A percentile compares a stretch with the other conserved stretches of the same genome.
These are phyloP conservation scores for Rhododendron ferrugineum DNA, from an alignment of 148 eudicot genomes.

Conservation along the genomic window DNA sequence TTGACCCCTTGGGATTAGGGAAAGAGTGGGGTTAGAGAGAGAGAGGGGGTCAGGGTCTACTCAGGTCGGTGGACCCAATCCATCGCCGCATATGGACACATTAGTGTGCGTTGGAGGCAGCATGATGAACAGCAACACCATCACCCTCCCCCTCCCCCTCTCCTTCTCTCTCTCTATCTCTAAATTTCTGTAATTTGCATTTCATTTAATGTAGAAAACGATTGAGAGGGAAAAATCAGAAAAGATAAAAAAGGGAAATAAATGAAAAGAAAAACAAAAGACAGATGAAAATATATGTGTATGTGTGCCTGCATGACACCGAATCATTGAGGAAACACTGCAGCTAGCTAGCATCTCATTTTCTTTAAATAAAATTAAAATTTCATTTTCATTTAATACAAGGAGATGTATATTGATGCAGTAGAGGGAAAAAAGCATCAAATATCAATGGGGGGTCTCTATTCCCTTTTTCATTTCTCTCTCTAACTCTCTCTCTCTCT, in stretches of 20 bases:
- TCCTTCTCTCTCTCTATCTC: constrained; percentile 1
- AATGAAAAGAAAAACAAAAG: neutral
- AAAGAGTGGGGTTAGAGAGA: constrained; percentile 7
- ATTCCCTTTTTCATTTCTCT: neutral
- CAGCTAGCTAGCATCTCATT: constrained; percentile 1
- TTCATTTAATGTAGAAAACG: constrained; percentile 2
- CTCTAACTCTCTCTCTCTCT: neutral
- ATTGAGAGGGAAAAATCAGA: neutral
- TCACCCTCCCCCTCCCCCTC: neutral
- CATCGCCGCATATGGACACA: constrained; percentile 35
- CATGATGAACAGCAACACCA: constrained; percentile 11
- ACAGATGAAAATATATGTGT: neutral
- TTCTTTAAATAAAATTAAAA: neutral
- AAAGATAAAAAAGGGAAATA: neutral
- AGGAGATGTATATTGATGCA: neutral
- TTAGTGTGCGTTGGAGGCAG: constrained; percentile 32
- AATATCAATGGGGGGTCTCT: constrained; percentile 6
- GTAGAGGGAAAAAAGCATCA: constrained; percentile 3
- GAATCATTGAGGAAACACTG: constrained; percentile 9
- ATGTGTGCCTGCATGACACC: constrained; percentile 13
- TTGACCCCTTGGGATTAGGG: too few relatives aligned
- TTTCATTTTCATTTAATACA: neutral
- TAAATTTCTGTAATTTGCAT: neutral
- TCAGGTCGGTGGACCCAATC: constrained; percentile 28
- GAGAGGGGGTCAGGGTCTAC: neutral